Base-by-base conservation (phyloP, 2,329 filamentous ascomycete species). In the Ceratocystis cacaofunesta region DNA sequence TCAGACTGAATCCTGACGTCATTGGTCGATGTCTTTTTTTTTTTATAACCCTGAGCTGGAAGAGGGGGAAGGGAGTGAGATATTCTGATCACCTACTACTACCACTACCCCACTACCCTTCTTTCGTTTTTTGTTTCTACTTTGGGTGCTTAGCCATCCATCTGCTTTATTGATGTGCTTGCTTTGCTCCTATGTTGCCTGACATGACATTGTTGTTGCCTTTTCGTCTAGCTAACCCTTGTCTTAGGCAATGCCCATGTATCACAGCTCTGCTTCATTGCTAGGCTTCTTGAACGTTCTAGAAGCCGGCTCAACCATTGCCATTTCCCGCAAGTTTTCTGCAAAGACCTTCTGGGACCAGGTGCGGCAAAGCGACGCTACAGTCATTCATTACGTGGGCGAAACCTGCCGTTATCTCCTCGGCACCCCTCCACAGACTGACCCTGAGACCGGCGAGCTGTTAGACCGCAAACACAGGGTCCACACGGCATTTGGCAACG, bases 401-500 rank as follows among this genome's bases (percentile, higher is more conserved):
- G 90, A 95, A 74, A 92, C 89, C 0, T 87, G 90, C 69, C 86
- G 90, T 5, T 95, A 95, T 73, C 81, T 95, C 3, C 79, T 95
- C 10, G 80, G 87, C 0, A 83, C 85, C 0, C 82, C 87, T 1
- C 78, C 83, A 0, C 79, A 86, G 65, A 73, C 78, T 30, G 85
- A 90, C 69, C 79, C 85, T 0, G 73, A 72, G 5, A 89, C 85
- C 0, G 85, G 86, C 22, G 82, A 86, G 71, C 79, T 82, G 68
- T 78, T 90, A 44, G 91, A 95, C 74, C 82, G 80, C 70, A 82
- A 85, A 69, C 87, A 95, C 76, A 80, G 78, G 0, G 82, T 95
- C n/a, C 84, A 85, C 5, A 70, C 86, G 2, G 90, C 89, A 0
- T 89, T 92, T 69, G 91, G 91, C 22, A 96, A 96, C 72, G 91